These are phyloP conservation scores for Botrytis pseudocinerea DNA, from an alignment of 2,329 filamentous ascomycete genomes.

Conservation along the genomic window DNA sequence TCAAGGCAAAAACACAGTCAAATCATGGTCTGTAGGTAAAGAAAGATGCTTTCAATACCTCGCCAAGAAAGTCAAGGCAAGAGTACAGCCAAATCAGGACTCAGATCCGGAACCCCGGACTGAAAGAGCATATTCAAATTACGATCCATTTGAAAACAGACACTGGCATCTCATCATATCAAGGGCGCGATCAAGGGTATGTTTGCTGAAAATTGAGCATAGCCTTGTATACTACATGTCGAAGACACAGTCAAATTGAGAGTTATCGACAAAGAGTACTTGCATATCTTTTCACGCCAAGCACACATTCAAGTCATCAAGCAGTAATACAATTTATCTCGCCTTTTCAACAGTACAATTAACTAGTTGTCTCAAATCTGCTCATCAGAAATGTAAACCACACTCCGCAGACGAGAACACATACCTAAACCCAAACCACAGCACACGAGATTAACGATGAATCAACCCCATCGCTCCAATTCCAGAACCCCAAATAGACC, in stretches of 20 bases:
- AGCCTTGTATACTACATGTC: background rate
- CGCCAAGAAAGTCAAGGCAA: too few species aligned
- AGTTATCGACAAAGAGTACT: background rate
- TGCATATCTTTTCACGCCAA: background rate
- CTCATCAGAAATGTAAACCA: background rate
- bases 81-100: background rate
- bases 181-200: background rate
- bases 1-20: background rate
- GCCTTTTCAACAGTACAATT: background rate
- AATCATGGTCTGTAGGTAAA: too few species aligned
- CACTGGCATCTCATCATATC: background rate
- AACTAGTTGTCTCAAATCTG: background rate
- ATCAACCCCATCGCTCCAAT: background rate
- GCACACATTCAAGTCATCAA: background rate
- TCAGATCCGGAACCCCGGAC: background rate
- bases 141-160: background rate
- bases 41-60: too few species aligned
- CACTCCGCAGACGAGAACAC: background rate
- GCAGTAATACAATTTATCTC: background rate
- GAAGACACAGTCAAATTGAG: background rate
- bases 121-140: background rate
- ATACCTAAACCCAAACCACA: background rate
- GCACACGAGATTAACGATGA: background rate
- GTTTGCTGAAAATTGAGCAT: background rate
- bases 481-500: fast-evolving